Percentiles rank a stretch among this genome's conserved stretches.
phyloP scores from a whole-genome alignment of 257 asterid genomes.

The Penstemon newberryi region DNA sequence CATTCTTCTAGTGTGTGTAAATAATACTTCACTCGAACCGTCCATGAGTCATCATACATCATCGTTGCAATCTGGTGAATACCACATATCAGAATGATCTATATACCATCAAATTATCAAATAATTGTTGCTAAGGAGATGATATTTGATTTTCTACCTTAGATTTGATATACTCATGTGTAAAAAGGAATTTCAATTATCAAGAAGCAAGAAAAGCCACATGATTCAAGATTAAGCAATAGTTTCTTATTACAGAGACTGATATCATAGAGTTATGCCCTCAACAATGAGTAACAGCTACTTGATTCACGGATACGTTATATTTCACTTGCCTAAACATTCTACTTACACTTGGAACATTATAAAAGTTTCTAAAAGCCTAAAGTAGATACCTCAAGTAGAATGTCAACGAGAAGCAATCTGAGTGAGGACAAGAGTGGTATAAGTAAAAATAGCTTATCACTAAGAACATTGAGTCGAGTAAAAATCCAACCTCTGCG shows the following conservation, averaged over 20 bases:
- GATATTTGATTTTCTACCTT: conserved; percentile 13
- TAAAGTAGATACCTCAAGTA: neutral
- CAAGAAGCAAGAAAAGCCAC: conserved; percentile 24
- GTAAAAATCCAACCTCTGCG: no score
- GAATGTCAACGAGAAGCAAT: no score
- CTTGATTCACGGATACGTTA: conserved; percentile 24
- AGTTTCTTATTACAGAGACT: conserved; percentile 6
- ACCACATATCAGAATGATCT: conserved; percentile 50
- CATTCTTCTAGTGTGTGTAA: conserved; percentile 47
- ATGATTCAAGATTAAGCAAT: conserved; percentile 26
- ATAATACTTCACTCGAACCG: conserved; percentile 46
- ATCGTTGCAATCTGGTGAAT: conserved; percentile 71
- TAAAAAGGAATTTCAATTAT: conserved; percentile 16
- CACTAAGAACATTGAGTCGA: no score
- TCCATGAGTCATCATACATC: conserved; percentile 74
- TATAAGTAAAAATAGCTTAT: no score
- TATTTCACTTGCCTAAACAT: neutral
- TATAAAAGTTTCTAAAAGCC: neutral
- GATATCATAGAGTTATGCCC: conserved; percentile 2
- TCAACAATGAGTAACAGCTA: conserved; percentile 24
- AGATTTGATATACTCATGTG: conserved; percentile 22
- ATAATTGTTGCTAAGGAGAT: conserved; percentile 22
- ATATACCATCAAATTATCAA: conserved; percentile 27
- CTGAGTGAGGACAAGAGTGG: no score
- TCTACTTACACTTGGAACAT: neutral